Conservation (phyloP, 805 yeast species). For the Kregervanrija delftensis region DNA sequence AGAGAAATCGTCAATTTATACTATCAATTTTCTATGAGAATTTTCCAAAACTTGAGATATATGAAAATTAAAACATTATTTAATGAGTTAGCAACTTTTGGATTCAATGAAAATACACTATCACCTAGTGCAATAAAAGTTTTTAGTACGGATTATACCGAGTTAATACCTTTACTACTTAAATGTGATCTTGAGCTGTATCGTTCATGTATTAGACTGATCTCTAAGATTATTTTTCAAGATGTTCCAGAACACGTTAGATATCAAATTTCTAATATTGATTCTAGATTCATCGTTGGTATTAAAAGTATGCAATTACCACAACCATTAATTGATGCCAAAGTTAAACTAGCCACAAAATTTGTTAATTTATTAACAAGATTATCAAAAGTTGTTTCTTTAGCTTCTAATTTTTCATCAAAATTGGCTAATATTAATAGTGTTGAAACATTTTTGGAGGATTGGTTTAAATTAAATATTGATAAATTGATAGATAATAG, state of each 20-base stretch:
- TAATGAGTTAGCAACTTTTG: conserved; percentile 44
- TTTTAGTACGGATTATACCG: conserved; percentile 1
- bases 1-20: conserved; percentile 26
- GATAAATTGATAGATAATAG: conserved; percentile 12
- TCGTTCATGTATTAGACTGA: conserved; percentile 44
- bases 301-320: conserved; percentile 42
- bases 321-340: conserved; percentile 40
- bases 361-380: conserved; percentile 16
- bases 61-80: conserved; percentile 60
- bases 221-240: conserved; percentile 56
- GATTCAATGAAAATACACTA: conserved; percentile 30
- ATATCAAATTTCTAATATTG: conserved; percentile 46
- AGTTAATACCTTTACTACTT: conserved; percentile 46
- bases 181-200: conserved; percentile 64
- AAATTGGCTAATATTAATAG: conserved; percentile 39
- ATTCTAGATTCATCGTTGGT: conserved; percentile 40
- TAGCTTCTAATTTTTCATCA: conserved; percentile 32
- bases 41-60: conserved; percentile 60
- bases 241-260: conserved; percentile 53
- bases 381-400: conserved; percentile 16
- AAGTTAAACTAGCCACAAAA: conserved; percentile 40
- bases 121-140: conserved; percentile 29
- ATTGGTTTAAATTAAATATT: conserved; percentile 37
- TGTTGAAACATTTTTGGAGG: conserved; percentile 5
- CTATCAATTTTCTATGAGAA: conserved; percentile 52